Evolutionary conservation across 768 basidiomycete species (phyloP).

Genomic region (Leccinum imitatum): DNA sequence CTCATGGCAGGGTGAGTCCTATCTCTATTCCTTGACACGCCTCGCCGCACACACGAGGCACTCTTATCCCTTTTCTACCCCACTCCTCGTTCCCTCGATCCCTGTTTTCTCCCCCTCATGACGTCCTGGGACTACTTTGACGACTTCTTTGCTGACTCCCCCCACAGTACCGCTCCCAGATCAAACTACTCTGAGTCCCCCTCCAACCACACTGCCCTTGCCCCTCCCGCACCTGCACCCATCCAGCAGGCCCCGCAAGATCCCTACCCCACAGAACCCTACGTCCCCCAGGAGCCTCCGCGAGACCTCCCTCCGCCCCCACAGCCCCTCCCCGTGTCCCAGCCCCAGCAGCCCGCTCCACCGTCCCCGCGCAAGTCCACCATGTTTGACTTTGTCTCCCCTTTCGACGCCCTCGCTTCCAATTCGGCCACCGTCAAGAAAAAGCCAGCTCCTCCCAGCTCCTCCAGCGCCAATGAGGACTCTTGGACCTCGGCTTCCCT

Average conservation of each 20-base stretch:
- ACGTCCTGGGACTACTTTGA: conserved; percentile 35
- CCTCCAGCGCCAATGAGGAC: conserved; percentile 54
- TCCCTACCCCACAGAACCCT: conserved; percentile 41
- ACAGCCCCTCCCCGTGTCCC: conserved; percentile 22
- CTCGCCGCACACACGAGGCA: conserved; percentile 32
- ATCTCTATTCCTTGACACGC: conserved; percentile 2
- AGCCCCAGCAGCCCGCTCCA: conserved; percentile 46
- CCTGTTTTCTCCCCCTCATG: conserved; percentile 24
- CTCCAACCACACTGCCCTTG: conserved; percentile 32
- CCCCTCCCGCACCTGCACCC: conserved; percentile 47
- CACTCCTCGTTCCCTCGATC: neutral
- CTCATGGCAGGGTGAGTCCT: conserved; percentile 74
- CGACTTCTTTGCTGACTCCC: conserved; percentile 29
- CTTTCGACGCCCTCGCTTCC: conserved; percentile 75
- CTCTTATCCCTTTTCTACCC: conserved; percentile 22
- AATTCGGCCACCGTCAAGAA: conserved; percentile 55
- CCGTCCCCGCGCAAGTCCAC: conserved; percentile 75
- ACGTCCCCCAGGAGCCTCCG: conserved; percentile 26
- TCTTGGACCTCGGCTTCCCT: conserved; percentile 48
- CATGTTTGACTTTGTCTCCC: conserved; percentile 83
- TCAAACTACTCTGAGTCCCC: conserved; percentile 53
- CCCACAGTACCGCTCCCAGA: conserved; percentile 45
- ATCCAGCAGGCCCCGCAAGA: conserved; percentile 30
- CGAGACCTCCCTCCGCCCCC: conserved; percentile 26
- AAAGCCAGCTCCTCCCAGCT: conserved; percentile 49